Evolutionary conservation across 495 filamentous ascomycete genomes (phyloP).

Genomic region (Xanthoparmelia taractica): DNA sequence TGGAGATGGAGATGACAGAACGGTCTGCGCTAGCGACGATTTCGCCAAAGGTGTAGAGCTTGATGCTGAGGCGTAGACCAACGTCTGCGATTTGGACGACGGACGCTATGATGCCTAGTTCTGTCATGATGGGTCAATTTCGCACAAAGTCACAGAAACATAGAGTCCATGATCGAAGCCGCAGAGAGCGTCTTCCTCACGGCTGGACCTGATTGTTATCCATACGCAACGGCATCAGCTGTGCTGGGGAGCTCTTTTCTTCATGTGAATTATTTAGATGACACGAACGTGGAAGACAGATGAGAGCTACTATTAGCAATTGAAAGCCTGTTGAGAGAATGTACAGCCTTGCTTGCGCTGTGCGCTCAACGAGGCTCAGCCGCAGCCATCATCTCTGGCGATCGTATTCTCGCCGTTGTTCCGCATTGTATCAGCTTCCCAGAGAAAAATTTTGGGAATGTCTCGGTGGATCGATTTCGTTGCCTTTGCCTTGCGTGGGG

Average conservation of each 20-base stretch:
- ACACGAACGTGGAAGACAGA: neutral
- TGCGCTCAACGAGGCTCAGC: neutral
- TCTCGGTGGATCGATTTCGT: neutral
- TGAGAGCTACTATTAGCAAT: neutral
- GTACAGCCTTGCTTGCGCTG: neutral
- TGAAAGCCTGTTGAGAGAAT: neutral
- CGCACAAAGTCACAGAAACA: neutral
- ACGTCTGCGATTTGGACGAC: slow-evolving; percentile 36
- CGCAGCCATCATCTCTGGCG: neutral
- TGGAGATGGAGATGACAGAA: slow-evolving; percentile 30
- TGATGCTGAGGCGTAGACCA: slow-evolving; percentile 32
- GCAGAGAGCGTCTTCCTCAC: neutral
- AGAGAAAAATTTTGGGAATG: neutral
- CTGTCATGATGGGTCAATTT: slow-evolving; percentile 14
- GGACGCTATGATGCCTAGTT: slow-evolving; percentile 31
- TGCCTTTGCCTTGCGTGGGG: neutral
- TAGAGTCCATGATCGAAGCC: neutral
- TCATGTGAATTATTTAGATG: neutral
- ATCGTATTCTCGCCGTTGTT: neutral
- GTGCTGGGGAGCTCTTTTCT: neutral
- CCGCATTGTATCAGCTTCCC: neutral
- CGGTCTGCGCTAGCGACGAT: slow-evolving; percentile 30
- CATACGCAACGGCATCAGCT: neutral
- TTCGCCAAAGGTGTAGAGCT: slow-evolving; percentile 34
- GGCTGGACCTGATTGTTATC: neutral